Base-by-base conservation (phyloP, 2,329 filamentous ascomycete genomes). In the Lecanicillium sp. region DNA sequence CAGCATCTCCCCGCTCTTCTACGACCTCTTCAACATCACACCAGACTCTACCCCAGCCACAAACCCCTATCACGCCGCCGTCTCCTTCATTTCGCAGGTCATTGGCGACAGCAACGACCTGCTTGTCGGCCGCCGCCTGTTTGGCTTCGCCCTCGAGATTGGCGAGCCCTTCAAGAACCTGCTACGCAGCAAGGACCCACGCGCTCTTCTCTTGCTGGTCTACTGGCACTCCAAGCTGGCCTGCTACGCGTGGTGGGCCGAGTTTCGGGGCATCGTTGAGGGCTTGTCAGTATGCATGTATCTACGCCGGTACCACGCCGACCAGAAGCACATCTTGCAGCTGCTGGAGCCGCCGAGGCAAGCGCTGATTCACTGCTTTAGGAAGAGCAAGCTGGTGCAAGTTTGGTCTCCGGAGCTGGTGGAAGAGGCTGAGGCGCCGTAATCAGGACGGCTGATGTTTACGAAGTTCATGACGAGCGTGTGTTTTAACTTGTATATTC, bases 141-240 rank as follows among this genome's bases (percentile, higher is more conserved):
- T 74, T 6, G 52, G 56, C 1, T 71, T 74, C 44, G 48, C 71
- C 29, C 55, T 57, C 10, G 53, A 60, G 36, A 59, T 73, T 42
- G 54, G 60, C 17, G 50, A 58, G 2, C 55, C 55, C 0, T 74
- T 66, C 45, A 58, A 59, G 19, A 31, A 33, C 1, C 40, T 75
- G 27, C 47, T 78, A 3, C 49, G 61, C 29, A 27, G 40, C 1
- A 74, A 71, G 42, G 72, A 78, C 35, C 53, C 66, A 1, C 56
- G 63, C 30, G 72, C 72, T 0, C 46, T 78, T 40, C 51, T 77
- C 13, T 46, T 78, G 25, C 51, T 77, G 17, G 62, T 65, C 0
- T 71, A 68, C 53, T 78, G 71, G 71, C 72, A 68, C 50, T 66
- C 67, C 14, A 64, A 67, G 42, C 50, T 70, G 12, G 51, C 60